Base-by-base conservation (phyloP, 305 asterid genomes). In the Fraxinus sp. region DNA sequence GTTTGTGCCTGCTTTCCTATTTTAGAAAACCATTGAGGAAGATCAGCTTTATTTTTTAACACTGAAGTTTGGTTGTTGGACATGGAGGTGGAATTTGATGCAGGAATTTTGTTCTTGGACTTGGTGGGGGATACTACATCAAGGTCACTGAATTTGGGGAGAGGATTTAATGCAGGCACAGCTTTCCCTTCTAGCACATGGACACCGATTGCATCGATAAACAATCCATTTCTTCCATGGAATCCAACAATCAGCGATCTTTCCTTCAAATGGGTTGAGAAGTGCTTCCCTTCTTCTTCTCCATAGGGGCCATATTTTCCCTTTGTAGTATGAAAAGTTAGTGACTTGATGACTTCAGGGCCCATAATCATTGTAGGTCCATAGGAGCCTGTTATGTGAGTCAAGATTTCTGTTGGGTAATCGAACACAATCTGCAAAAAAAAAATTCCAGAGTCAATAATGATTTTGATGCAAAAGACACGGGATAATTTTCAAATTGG, bases 171-270 rank as follows among this genome's bases (percentile, higher is more conserved):
- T 28, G 32, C 39, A 4, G 83, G 85, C 33, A 52, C 30, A 24
- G 41, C 78, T 80, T 83, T 89, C 30, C 90, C 92, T 85, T 91
- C 94, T 14, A 89, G 68, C 46, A 86, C 88, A 33, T 93, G 95
- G 79, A 93, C 93, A 4, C 98, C 97, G 36, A 95, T 87, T 46
- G 98, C 91, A 82, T 93, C 91, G 5, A 95, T 57, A 80, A 95
- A 93, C 85, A 93, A 78, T n/a, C 98, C 98, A 71, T 85, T 91
- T 87, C 92, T 89, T 55, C 98, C 98, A 73, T 91, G 97, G 76
- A 95, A 86, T n/a, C 98, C 98, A 32, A 95, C 88, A 9, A 95
- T 80, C 35, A 81, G 70, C 5, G 91, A 85, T 64, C 98, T 97
- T 74, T 89, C 93, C 76, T 76, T 90, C 76, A 89, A 83, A 83